Evolutionary conservation across 2,329 filamentous ascomycete genomes (phyloP), one percentile per base, ranked within the genome.

Genomic region (Sclerotinia sclerotiorum): DNA sequence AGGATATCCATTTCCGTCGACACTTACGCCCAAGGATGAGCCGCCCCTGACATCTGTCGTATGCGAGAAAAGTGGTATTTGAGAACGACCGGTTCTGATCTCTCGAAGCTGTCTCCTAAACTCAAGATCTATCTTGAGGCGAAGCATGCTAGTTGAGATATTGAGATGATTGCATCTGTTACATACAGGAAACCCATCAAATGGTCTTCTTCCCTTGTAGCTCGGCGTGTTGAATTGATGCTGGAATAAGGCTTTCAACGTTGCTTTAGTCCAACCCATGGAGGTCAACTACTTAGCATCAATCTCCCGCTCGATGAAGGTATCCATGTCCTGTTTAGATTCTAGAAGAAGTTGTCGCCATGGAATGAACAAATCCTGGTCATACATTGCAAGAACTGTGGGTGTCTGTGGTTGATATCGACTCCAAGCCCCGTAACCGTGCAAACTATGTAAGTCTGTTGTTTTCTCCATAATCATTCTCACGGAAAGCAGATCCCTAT

Each of bases 21-120:
- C 4, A 39, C 29, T 27, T 6, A 39, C 21, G 46, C 4, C 19
- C 29, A 7, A 27, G 29, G 13, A 24, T 27, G 44, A 62, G 58
- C 46, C 42, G 27, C 19, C 5, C 3, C 29, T 32, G 3, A 1
- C 24, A 32, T 44, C 3, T 49, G 1, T 61, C 3, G n/a, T 19
- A 49, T 61, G 19, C 21, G 21, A 61, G 29, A 15, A 15, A 11
- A 0, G 2, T 21, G 11, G 29, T 17, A 10, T 35, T 3, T 66
- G 44, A 17, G 42, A 29, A 35, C 42, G 39, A 39, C 54, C 64
- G 21, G 29, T 66, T 13, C 64, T 51, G 3, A 66, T 60, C 24
- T 60, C 64, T 27, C 44, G 64, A 21, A 66, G 44, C 11, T 60
- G 52, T n/a, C 54, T 24, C 8, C 64, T 58, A 21, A 66, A 66